Percentiles rank a stretch among this genome's conserved stretches.
phyloP scores from a whole-genome alignment of 148 eudicot genomes.

The Euryodendron excelsum region DNA sequence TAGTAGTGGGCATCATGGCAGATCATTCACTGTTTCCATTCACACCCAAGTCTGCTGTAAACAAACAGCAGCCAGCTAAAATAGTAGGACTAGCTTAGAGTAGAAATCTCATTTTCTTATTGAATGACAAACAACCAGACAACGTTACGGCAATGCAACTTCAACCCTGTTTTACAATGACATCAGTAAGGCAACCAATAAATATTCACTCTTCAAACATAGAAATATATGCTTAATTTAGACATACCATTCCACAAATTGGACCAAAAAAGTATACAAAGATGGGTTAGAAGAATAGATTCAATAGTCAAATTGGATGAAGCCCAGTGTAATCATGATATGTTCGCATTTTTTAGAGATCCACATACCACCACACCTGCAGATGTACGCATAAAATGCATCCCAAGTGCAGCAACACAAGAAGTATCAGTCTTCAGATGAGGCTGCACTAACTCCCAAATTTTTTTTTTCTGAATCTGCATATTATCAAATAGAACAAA shows the following conservation, averaged over 20 bases:
- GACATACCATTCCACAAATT: background rate
- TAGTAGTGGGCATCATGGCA: no score
- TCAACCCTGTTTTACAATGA: background rate
- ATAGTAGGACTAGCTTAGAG: background rate
- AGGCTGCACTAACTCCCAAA: slow-evolving; percentile 92
- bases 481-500: background rate
- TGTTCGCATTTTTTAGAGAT: slow-evolving; percentile 71
- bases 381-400: slow-evolving; percentile 64
- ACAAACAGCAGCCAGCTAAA: background rate
- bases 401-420: slow-evolving; percentile 59
- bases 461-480: slow-evolving; percentile 95
- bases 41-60: no score
- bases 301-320: slow-evolving; percentile 14
- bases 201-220: background rate
- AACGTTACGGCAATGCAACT: background rate
- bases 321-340: slow-evolving; percentile 43
- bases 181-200: background rate
- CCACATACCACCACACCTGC: slow-evolving; percentile 59
- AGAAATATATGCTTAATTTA: background rate
- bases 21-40: no score
- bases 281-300: background rate
- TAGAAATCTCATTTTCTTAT: background rate
- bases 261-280: background rate
- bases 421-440: slow-evolving; percentile 77
- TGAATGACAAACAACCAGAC: background rate